Evolutionary conservation across 352 stramenopile genomes (phyloP).

Genomic region (Globisporangium canariense): DNA sequence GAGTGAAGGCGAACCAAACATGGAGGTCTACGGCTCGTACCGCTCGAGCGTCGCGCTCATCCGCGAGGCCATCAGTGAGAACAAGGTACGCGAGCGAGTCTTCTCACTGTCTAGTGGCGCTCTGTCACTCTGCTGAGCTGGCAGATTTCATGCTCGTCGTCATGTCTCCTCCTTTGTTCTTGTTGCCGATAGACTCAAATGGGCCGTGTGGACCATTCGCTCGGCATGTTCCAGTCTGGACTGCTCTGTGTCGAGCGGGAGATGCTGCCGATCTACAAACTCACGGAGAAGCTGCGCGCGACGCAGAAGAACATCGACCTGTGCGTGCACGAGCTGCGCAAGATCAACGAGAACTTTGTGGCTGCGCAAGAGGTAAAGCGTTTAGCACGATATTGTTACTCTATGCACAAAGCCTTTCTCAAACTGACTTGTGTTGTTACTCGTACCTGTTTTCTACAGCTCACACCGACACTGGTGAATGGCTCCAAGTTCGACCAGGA

Average conservation of each 20-base stretch:
- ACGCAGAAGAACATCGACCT: slow-evolving; percentile 85
- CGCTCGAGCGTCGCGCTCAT: slow-evolving; percentile 51
- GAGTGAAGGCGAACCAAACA: slow-evolving; percentile 6
- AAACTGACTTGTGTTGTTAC: background rate
- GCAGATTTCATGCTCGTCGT: background rate
- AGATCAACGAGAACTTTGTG: slow-evolving; percentile 76
- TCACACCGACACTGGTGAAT: slow-evolving; percentile 59
- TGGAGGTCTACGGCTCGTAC: slow-evolving; percentile 59
- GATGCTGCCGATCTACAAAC: slow-evolving; percentile 83
- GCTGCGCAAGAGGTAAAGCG: slow-evolving; percentile 52
- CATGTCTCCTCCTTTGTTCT: background rate
- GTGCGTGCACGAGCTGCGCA: slow-evolving; percentile 63
- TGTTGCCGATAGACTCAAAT: slow-evolving; percentile 44
- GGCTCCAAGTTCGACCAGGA: slow-evolving; percentile 71
- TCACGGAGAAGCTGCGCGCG: slow-evolving; percentile 74
- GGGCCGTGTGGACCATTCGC: slow-evolving; percentile 48
- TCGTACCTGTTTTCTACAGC: slow-evolving; percentile 22
- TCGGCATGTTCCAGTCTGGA: slow-evolving; percentile 57
- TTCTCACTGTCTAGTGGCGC: background rate
- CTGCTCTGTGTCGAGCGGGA: slow-evolving; percentile 70
- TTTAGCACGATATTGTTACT: background rate
- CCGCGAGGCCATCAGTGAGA: slow-evolving; percentile 57
- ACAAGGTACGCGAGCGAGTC: slow-evolving; percentile 33
- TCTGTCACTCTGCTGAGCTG: background rate
- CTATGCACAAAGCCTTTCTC: background rate